Evolutionary conservation across 306 rosid species (phyloP), one percentile per base, ranked within the genome.

Genomic region (Pyrus bretschneideri): DNA sequence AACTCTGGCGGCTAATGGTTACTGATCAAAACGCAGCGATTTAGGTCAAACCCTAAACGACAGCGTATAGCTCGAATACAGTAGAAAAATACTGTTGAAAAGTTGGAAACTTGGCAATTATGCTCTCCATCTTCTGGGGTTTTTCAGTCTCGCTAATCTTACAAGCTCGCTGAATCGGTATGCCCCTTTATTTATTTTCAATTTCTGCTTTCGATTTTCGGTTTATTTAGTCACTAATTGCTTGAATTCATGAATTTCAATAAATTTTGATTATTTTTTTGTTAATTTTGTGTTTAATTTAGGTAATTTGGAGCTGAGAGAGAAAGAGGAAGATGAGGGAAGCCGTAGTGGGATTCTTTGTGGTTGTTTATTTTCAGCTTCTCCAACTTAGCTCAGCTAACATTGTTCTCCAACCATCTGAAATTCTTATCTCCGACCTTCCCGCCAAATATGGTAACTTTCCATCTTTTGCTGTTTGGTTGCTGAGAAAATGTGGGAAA

Each of bases 401-500:
- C 17, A 78, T 84, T 49, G 76, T 77, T 23, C 72, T 77, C 66
- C 58, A 29, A 62, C 74, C 80, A 4, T 54, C 74, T 38, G 74
- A 70, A 55, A 35, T 75, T 23, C 62, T 80, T 73, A 69, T 84
- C 71, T 1, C 74, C 9, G 87, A 84, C 66, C 87, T 84, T 70
- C 84, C 87, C 23, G 87, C 84, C 67, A 84, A 84, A 78, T 77
- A n/a, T 58, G 82, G 87, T 84, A 84, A 62, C 27, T 72, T 14
- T 38, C 64, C 25, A 9, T 62, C 31, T 22, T 77, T 31, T 19
- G 67, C 54, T 54, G 72, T 69, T 82, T 69, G 80, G 76, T 63
- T 78, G 38, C 74, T 25, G 80, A 74, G 76, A 69, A 82, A 60
- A 31, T 62, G 30, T 14, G n/a, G 76, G 60, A 25, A 54, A 77